Base-by-base conservation (phyloP, 768 basidiomycete species). In the Tricholoma furcatifolium region DNA sequence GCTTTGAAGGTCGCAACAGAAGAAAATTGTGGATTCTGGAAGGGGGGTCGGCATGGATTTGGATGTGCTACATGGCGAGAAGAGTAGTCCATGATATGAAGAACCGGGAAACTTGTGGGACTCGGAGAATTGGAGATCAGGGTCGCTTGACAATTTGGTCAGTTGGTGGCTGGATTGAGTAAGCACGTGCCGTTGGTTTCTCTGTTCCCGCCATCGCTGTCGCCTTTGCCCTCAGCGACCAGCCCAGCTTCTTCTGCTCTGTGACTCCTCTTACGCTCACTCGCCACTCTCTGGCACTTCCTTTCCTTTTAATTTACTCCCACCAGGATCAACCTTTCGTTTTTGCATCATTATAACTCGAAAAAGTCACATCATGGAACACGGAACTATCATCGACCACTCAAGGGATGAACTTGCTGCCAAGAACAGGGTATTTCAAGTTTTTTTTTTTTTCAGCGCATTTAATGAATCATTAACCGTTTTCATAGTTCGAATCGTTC, bases 1-100 rank as follows among this genome's bases (percentile, higher is more conserved):
- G 7, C 79, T 74, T 70, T 95, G 93, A 2, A 95, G 69, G 67
- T 96, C 94, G 66, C 93, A 97, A 23, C 92, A 71, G 53, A 95
- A 80, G 74, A 96, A 82, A 43, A 88, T 36, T 66, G 85, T 70
- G 58, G 69, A 55, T 60, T 68, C 69, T 34, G 66, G 72, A 60
- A 50, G 63, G 69, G 45, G 52, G 17, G 70, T 65, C n/a, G 62
- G 60, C 65, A 69, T 68, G 57, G 50, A 48, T 36, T 48, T 40
- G 27, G 40, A 38, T 24, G 24, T 35, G 18, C 30, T 20, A n/a
- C 30, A 34, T 34, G 44, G 30, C 27, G 38, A 43, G 53, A 45
- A 51, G 50, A 53, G 43, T 38, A 45, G 51, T 44, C 46, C 48
- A 44, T 21, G 34, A 32, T 51, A 43, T 24, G 18, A 31, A 35